phyloP scores from a whole-genome alignment of 306 rosid genomes.

The Leucaena leucocephala region DNA sequence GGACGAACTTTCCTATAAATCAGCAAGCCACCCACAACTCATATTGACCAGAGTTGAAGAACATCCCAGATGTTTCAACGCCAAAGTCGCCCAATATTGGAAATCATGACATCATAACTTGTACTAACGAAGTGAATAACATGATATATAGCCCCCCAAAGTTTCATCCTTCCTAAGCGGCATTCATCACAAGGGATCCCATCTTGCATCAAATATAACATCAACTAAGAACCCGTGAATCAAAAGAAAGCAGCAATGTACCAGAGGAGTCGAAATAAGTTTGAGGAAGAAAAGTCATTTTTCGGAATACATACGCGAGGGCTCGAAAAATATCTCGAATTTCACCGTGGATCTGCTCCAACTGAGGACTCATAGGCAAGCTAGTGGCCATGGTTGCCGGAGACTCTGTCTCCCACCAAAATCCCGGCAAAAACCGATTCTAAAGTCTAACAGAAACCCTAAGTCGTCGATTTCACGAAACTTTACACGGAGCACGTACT shows the following conservation, averaged over 20 bases:
- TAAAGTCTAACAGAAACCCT: constrained; percentile 20
- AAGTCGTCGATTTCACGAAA: constrained; percentile 15
- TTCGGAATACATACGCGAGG: constrained; percentile 56
- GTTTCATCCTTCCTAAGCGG: not conserved
- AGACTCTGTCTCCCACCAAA: constrained; percentile 25
- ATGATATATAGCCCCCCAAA: not conserved
- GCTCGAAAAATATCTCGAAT: constrained; percentile 73
- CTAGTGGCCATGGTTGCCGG: constrained; percentile 59
- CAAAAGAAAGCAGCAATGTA: constrained; percentile 12
- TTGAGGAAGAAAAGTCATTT: not conserved
- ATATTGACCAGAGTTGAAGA: constrained; percentile 10
- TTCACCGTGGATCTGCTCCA: constrained; percentile 93
- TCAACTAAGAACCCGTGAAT: not conserved
- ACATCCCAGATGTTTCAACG: not conserved
- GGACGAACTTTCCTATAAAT: constrained; percentile 9
- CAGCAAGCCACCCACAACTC: not conserved
- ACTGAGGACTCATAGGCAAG: constrained; percentile 75
- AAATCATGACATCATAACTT: not conserved
- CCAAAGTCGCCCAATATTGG: constrained; percentile 2
- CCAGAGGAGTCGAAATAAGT: not conserved
- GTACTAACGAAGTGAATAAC: not conserved
- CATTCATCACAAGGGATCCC: constrained; percentile 1
- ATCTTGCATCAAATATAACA: not conserved
- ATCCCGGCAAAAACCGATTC: constrained; percentile 33
- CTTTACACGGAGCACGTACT: not conserved